Conservation (phyloP, 805 yeast genomes). For the Candida boleticola region DNA sequence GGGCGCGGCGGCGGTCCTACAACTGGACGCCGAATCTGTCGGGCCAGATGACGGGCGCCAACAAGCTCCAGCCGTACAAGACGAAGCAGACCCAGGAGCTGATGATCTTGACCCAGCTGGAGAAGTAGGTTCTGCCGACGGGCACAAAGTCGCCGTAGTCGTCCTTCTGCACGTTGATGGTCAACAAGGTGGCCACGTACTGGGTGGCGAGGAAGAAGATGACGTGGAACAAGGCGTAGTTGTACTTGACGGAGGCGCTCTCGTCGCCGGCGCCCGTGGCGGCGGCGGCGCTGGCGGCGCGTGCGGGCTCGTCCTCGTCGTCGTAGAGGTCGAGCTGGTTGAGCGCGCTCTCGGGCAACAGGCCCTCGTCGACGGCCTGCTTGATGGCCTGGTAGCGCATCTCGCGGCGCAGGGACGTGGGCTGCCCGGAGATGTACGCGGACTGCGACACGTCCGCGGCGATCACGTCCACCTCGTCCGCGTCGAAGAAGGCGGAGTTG, state of each 20-base stretch:
- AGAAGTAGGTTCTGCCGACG: slow-evolving; percentile 94
- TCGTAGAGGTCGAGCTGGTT: slow-evolving; percentile 64
- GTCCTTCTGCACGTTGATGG: slow-evolving; percentile 85
- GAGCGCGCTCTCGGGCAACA: slow-evolving; percentile 89
- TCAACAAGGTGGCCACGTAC: slow-evolving; percentile 89
- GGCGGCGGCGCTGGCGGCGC: slow-evolving; percentile 26
- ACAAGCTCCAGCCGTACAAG: slow-evolving; percentile 84
- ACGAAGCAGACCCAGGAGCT: slow-evolving; percentile 90
- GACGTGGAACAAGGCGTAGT: slow-evolving; percentile 83
- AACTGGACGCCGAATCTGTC: slow-evolving; percentile 65
- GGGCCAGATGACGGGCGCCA: slow-evolving; percentile 89
- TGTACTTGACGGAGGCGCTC: slow-evolving; percentile 65
- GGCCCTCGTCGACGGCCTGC: slow-evolving; percentile 95
- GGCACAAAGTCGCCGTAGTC: slow-evolving; percentile 89
- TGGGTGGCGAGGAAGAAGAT: slow-evolving; percentile 95
- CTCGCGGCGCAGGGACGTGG: slow-evolving; percentile 50
- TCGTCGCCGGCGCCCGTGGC: slow-evolving; percentile 46
- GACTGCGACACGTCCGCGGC: slow-evolving; percentile 22
- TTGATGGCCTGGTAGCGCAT: slow-evolving; percentile 84
- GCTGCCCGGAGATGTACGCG: slow-evolving; percentile 41
- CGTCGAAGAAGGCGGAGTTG: slow-evolving; percentile 41
- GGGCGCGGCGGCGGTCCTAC: too few species aligned
- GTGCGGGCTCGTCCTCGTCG: slow-evolving; percentile 26
- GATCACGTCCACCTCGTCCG: slow-evolving; percentile 36
- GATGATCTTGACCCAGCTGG: slow-evolving; percentile 89